These are phyloP conservation scores for Cladophialophora carrionii DNA, from an alignment of 2,329 filamentous ascomycete genomes.

Conservation along the genomic window DNA sequence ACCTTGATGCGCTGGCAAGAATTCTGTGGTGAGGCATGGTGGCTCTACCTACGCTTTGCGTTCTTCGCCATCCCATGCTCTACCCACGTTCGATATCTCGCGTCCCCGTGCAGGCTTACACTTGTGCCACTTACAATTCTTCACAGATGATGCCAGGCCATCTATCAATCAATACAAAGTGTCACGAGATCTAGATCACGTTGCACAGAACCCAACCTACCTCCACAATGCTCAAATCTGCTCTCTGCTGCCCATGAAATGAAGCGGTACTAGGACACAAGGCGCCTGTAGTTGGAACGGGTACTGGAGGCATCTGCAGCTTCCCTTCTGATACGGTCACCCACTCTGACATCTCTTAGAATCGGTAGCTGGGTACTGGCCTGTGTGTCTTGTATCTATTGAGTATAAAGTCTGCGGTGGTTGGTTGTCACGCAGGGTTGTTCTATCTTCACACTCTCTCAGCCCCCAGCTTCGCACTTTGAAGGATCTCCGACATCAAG, in stretches of 20 bases:
- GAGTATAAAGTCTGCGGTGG: slow-evolving; percentile 26
- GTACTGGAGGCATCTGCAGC: slow-evolving; percentile 32
- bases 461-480: slow-evolving; percentile 1
- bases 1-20: slow-evolving; percentile 34
- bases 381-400: slow-evolving; percentile 14
- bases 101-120: slow-evolving; percentile 24
- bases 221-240: slow-evolving; percentile 17
- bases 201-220: slow-evolving; percentile 27
- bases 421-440: slow-evolving; percentile 11
- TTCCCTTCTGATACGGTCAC: slow-evolving; percentile 27
- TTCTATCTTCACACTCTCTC: slow-evolving; percentile 16
- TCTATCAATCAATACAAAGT: slow-evolving; percentile 29
- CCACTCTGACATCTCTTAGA: slow-evolving; percentile 22
- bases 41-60: slow-evolving; percentile 23
- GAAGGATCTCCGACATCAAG: background rate
- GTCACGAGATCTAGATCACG: slow-evolving; percentile 37
- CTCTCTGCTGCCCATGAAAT: slow-evolving; percentile 32
- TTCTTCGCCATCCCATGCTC: slow-evolving; percentile 32
- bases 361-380: slow-evolving; percentile 13
- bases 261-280: slow-evolving; percentile 29
- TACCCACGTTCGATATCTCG: slow-evolving; percentile 32
- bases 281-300: slow-evolving; percentile 26
- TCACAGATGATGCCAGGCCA: slow-evolving; percentile 34
- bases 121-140: slow-evolving; percentile 28
- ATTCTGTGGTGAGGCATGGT: slow-evolving; percentile 30